A percentile compares a stretch with the other conserved stretches of the same genome.
Conservation (phyloP, 2,329 filamentous ascomycete genomes). For the Geosmithia morbida region DNA sequence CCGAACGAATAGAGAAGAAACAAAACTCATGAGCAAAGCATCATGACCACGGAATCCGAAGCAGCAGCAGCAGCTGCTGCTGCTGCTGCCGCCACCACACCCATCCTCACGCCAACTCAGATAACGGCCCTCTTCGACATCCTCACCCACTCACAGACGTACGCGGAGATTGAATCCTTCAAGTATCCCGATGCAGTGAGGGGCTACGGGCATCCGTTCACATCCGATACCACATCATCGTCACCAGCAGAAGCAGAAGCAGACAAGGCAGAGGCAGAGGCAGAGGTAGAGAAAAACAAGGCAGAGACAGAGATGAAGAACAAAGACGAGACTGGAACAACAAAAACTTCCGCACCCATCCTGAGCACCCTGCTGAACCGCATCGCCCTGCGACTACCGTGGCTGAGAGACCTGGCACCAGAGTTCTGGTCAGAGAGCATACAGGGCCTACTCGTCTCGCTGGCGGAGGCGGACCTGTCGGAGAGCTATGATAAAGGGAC, state of each 20-base stretch:
- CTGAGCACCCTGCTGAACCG: conserved; percentile 54
- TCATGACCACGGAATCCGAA: conserved; percentile 1
- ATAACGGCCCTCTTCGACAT: conserved; percentile 42
- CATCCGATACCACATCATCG: background rate
- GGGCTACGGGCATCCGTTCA: conserved; percentile 58
- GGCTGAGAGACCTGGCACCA: conserved; percentile 43
- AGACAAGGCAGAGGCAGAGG: too few species aligned
- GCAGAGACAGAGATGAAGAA: too few species aligned
- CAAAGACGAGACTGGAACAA: too few species aligned
- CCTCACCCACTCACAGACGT: conserved; percentile 43
- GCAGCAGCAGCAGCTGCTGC: conserved; percentile 5
- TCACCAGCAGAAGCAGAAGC: too few species aligned
- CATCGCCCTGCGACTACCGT: conserved; percentile 52
- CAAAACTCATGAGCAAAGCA: background rate
- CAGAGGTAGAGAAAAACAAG: too few species aligned
- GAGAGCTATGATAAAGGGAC: conserved; percentile 73
- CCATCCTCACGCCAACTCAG: conserved; percentile 21
- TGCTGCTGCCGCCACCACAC: conserved; percentile 1
- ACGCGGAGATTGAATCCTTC: conserved; percentile 58
- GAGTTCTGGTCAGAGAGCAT: conserved; percentile 54
- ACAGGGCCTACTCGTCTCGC: conserved; percentile 41
- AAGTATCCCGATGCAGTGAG: conserved; percentile 49
- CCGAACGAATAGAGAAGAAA: too few species aligned
- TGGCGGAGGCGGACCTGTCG: conserved; percentile 56
- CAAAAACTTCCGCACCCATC: conserved; percentile 30